Base-by-base conservation (phyloP, 176 grass and related monocot genomes). In the Oropetium thomaeum region DNA sequence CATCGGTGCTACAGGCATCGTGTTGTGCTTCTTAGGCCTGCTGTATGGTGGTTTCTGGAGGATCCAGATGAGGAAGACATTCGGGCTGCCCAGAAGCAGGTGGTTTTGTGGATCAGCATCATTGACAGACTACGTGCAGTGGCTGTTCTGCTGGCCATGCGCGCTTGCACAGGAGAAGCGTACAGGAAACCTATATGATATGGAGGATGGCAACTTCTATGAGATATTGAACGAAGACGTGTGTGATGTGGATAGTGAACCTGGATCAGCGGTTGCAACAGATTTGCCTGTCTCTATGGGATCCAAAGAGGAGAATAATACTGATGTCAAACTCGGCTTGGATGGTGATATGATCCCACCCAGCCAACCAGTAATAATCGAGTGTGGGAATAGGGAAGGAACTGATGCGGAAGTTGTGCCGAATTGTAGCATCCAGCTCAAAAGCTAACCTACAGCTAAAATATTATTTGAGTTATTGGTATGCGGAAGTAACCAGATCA, bases 21-120 rank as follows among this genome's bases (percentile, higher is more conserved):
- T 86, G 17, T 71, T 98, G 20, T 98, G 91, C 27, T 87, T 88
- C 61, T 67, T 87, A n/a, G 95, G 95, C 8, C 74, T 98, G 31
- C 38, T 98, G 2, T 98, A 94, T 23, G 95, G 95, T 0, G 95
- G 95, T 10, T 98, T 89, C 71, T 94, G 95, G 95, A 93, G 91
- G 77, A 87, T 98, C 14, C 95, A 92, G 52, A 90, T 98, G 95
- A 79, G 91, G 82, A 98, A 79, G 58, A 86, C 39, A 62, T 83
- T 87, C 41, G 82, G 76, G 49, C 82, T 94, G 19, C 95, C 96
- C 0, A 43, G 68, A 34, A 89, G 47, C 44, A 68, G 20, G 19
- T 75, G 86, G 62, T 90, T 83, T 35, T 92, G 67, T 58, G 82
- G 87, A 63, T 87, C 80, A 31, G 79, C 89, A 32, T 86, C 91